These are phyloP conservation scores for Russula dissimulans DNA, from an alignment of 768 basidiomycete genomes.

Conservation along the genomic window DNA sequence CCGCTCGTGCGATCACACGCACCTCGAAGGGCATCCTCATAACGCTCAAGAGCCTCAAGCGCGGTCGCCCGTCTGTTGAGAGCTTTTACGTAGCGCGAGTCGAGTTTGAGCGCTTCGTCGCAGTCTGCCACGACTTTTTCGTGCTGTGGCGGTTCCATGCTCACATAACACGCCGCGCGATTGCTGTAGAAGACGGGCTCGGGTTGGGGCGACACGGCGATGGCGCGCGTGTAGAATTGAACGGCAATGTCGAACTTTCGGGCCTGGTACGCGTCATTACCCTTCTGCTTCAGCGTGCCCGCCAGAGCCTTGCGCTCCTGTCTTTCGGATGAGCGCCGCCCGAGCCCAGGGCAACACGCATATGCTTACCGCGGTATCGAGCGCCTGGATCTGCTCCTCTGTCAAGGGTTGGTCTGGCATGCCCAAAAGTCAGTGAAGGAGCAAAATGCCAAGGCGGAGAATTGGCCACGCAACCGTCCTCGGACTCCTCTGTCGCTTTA, in stretches of 20 bases:
- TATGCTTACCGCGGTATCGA: conserved; percentile 48
- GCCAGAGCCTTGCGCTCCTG: conserved; percentile 62
- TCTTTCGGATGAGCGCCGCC: neutral
- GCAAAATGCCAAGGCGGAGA: neutral
- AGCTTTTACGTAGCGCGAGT: conserved; percentile 80
- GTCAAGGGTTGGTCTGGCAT: conserved; percentile 39
- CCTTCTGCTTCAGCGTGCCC: conserved; percentile 56
- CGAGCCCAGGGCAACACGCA: neutral
- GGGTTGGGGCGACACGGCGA: conserved; percentile 61
- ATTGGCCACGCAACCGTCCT: conserved; percentile 18
- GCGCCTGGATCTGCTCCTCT: conserved; percentile 44
- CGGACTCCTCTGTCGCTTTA: conserved; percentile 27
- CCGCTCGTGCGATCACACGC: conserved; percentile 19
- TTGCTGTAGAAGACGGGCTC: conserved; percentile 96
- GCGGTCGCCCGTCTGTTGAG: conserved; percentile 85
- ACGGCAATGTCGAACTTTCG: conserved; percentile 52
- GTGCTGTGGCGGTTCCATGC: conserved; percentile 77
- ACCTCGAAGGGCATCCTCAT: conserved; percentile 77
- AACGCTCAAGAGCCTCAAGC: conserved; percentile 63
- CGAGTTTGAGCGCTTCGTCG: conserved; percentile 75
- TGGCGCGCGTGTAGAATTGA: conserved; percentile 65
- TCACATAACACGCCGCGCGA: conserved; percentile 94
- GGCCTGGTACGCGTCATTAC: conserved; percentile 60
- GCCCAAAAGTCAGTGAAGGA: conserved; percentile 9
- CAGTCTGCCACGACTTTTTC: conserved; percentile 84